Evolutionary conservation across 1,139 yeast genomes (phyloP).

Genomic region (Barnettozyma hawaiiensis): DNA sequence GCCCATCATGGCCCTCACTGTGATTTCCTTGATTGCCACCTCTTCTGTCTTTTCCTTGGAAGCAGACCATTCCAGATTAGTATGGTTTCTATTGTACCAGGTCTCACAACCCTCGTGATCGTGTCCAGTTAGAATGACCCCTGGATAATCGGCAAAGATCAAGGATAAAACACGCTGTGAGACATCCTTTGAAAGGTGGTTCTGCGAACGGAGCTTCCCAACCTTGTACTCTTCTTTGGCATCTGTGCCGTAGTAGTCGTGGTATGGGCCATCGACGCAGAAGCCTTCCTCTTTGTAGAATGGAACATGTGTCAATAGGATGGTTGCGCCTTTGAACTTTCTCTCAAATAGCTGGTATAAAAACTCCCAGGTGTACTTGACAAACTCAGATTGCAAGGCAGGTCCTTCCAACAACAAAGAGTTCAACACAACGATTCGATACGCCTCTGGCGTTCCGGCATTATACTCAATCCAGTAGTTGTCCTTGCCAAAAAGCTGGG

Average conservation of each 20-base stretch:
- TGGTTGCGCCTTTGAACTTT: constrained; percentile 69
- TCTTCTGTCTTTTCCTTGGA: constrained; percentile 32
- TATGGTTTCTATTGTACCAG: constrained; percentile 44
- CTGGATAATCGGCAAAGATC: constrained; percentile 64
- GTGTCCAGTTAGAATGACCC: constrained; percentile 87
- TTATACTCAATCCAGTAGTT: constrained; percentile 75
- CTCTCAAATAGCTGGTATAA: constrained; percentile 48
- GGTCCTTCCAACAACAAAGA: constrained; percentile 88
- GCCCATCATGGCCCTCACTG: constrained; percentile 94
- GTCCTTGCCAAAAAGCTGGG: constrained; percentile 69
- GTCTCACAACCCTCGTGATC: constrained; percentile 93
- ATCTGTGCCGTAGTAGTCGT: constrained; percentile 53
- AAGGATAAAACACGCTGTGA: constrained; percentile 62
- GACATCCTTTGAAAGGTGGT: constrained; percentile 66
- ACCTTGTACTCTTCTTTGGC: constrained; percentile 59
- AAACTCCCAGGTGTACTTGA: constrained; percentile 66
- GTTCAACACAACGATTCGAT: constrained; percentile 83
- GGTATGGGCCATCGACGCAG: constrained; percentile 81
- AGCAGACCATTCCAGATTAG: constrained; percentile 52
- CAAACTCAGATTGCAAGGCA: constrained; percentile 66
- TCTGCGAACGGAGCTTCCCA: constrained; percentile 76
- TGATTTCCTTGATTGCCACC: constrained; percentile 56
- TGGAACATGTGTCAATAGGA: constrained; percentile 86
- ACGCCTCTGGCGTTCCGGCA: constrained; percentile 55
- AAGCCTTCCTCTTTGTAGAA: constrained; percentile 74